Evolutionary conservation across 2,329 filamentous ascomycete species (phyloP), one percentile per base, ranked within the genome.

Genomic region (Cordyceps fumosorosea): DNA sequence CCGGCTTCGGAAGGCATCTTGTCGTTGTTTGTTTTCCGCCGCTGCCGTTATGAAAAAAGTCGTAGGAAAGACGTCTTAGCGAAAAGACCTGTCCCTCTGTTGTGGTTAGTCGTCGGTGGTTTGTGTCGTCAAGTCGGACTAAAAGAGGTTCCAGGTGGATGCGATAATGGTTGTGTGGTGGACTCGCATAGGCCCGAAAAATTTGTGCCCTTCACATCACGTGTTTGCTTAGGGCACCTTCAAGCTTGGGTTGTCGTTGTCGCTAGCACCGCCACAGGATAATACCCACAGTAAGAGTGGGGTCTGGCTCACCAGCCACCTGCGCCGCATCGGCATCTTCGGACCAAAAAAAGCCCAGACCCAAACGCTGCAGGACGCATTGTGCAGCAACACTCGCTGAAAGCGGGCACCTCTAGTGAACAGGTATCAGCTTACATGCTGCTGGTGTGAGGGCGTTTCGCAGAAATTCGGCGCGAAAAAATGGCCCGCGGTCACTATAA

Each of bases 1-100:
- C 89, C 89, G 77, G 88, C 84, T 86, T 91, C 89, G 77, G 89
- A 88, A 89, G 89, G 86, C 90, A 95, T 95, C 80, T 85, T 92
- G 88, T 81, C 80, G 73, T 72, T 68, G 78, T 75, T 72, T 68
- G 79, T 73, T 72, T 73, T 75, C 74, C 74, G 72, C 73, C 74
- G 72, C 74, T 75, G 78, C 74, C 76, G 59, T 62, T 56, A 51
- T 56, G 74, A 71, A 69, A 73, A 71, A 70, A 72, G 71, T 74
- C 66, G 69, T 70, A 70, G 70, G 70, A 71, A 61, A 71, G 74
- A 72, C 73, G 75, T 78, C 76, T 77, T 77, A 74, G 71, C 72
- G 70, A 75, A 77, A 76, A 78, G 77, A 76, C 76, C 74, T 73
- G 77, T 75, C 70, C 73, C 56, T 60, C 50, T 63, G 62, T 55